phyloP scores from a whole-genome alignment of 495 filamentous ascomycete species.

The Penicillium simplicissimum region DNA sequence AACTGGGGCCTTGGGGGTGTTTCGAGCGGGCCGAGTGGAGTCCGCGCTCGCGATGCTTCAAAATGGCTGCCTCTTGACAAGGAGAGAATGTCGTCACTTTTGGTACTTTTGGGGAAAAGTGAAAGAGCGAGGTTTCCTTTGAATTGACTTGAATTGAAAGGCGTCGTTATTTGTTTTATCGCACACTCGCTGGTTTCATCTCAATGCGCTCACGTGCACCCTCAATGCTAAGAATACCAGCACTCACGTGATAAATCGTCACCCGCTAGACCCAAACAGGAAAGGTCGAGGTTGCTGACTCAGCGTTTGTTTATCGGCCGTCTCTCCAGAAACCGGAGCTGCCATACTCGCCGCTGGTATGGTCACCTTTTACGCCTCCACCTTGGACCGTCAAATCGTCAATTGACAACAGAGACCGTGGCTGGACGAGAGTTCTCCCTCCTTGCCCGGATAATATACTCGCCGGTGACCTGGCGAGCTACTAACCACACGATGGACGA shows the following conservation, averaged over 20 bases:
- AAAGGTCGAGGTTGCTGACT: slow-evolving; percentile 26
- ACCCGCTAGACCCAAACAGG: slow-evolving; percentile 20
- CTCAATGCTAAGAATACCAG: slow-evolving; percentile 7
- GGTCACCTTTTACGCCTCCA: slow-evolving; percentile 2
- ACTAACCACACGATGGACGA: slow-evolving; percentile 37
- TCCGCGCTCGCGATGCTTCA: slow-evolving; percentile 17
- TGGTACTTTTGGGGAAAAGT: neutral
- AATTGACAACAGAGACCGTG: slow-evolving; percentile 21
- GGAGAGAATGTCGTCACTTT: neutral
- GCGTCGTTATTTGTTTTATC: too few relatives aligned
- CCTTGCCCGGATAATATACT: slow-evolving; percentile 30
- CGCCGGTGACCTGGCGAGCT: slow-evolving; percentile 31
- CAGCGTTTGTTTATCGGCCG: slow-evolving; percentile 44
- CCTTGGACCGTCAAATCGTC: neutral
- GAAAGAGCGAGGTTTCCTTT: neutral
- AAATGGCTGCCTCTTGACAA: neutral
- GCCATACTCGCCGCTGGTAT: slow-evolving; percentile 16
- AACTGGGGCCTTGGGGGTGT: slow-evolving; percentile 30
- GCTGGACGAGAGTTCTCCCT: slow-evolving; percentile 29
- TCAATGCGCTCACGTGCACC: slow-evolving; percentile 20
- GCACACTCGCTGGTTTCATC: neutral
- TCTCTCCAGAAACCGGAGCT: slow-evolving; percentile 43
- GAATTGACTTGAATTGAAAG: slow-evolving; percentile 1
- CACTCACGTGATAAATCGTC: neutral
- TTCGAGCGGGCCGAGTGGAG: slow-evolving; percentile 36